Evolutionary conservation across 495 filamentous ascomycete genomes (phyloP), one percentile per base, ranked within the genome.

Genomic region (Aspergillus nidulans): DNA sequence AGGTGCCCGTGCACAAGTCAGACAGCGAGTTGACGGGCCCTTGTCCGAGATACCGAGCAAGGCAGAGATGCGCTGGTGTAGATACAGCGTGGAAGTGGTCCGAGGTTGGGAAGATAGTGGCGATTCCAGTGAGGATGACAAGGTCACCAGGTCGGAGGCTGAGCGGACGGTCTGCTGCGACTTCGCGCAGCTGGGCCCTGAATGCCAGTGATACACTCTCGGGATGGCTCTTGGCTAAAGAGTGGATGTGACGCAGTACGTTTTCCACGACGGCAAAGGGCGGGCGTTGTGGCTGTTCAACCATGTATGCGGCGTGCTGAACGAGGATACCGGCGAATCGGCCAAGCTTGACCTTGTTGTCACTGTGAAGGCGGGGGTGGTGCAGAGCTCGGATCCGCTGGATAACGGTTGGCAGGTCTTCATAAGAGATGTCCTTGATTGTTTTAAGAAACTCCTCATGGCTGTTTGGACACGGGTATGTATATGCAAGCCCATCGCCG

Each of bases 71-170:
- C 1, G 92, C 88, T 0, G 94, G 94, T 4, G 94, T 97, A 44
- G 88, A 84, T 15, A 97, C 87, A 52, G 91, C 86, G 60, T 97
- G 94, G 69, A 97, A 97, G 68, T 96, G 90, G 71, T 99, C 94
- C 0, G 90, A 95, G 0, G 95, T 96, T 5, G 95, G 91, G 67
- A 95, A 99, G 55, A 92, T 88, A 7, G 85, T 83, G 25, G 83
- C 83, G 59, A 97, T 81, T 0, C 90, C 90, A 1, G 90, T 92
- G 36, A 99, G 71, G 23, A 95, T 67, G 9, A 91, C 68, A 20
- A 97, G 76, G 64, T 97, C 91, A 3, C 89, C 88, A 9, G 85
- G 77, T 2, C 76, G 83, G 10, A 87, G 83, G 16, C 73, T 75
- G 43, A 84, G 73, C 6, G 85, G 80, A 47, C 83, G 81, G 24